Conservation (phyloP, 2,329 filamentous ascomycete genomes). For the Blastomyces parvus region DNA sequence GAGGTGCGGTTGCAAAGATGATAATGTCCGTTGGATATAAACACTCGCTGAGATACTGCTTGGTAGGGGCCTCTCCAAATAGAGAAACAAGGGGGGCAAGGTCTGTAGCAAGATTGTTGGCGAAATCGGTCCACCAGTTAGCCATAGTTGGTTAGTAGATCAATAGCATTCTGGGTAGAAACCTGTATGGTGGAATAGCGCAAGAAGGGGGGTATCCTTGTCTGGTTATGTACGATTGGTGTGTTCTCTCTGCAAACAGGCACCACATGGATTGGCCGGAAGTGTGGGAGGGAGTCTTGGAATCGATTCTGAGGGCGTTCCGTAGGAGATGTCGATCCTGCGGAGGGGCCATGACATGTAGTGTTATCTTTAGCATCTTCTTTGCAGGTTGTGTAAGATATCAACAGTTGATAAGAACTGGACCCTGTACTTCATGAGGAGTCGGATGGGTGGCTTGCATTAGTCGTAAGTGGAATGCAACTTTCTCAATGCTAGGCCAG, state of each 20-base stretch:
- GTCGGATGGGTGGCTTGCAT: not conserved
- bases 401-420: not conserved
- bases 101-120: constrained; percentile 13
- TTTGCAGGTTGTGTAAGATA: not conserved
- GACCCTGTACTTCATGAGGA: not conserved
- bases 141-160: not conserved
- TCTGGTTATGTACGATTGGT: not conserved
- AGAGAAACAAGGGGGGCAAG: constrained; percentile 8
- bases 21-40: constrained; percentile 15
- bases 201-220: not conserved
- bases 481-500: not conserved
- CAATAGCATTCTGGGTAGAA: not conserved
- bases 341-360: not conserved
- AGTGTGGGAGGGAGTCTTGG: not conserved
- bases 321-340: not conserved
- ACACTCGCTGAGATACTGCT: constrained; percentile 26
- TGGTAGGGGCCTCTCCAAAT: constrained; percentile 16
- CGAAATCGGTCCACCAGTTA: constrained; percentile 11
- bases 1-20: constrained; percentile 19
- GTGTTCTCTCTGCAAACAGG: not conserved
- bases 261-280: not conserved
- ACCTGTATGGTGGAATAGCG: not conserved
- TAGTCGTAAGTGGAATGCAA: not conserved
- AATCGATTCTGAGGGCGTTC: not conserved
- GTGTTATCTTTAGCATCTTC: not conserved